These are phyloP conservation scores for Mercurialis annua DNA, from an alignment of 345 rosid genomes.

Conservation along the genomic window DNA sequence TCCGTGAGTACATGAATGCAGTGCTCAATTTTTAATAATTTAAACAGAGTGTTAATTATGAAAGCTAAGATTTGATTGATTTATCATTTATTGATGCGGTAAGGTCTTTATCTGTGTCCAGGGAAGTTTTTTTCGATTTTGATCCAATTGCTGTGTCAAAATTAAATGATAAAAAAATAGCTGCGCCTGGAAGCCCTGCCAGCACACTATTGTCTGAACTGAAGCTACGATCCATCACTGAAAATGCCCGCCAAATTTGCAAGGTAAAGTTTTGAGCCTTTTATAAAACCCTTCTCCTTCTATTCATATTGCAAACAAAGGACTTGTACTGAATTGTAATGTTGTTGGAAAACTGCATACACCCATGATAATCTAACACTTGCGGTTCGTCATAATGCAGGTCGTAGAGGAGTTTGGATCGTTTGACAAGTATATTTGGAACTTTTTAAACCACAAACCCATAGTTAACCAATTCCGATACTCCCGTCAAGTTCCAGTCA, in stretches of 20 bases:
- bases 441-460: constrained; percentile 75
- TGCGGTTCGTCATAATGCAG: constrained; percentile 49
- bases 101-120: constrained; percentile 22
- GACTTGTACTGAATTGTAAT: too few relatives aligned
- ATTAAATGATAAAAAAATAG: constrained; percentile 65
- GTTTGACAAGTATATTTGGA: constrained; percentile 73
- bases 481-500: constrained; percentile 78
- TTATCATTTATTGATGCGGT: neutral
- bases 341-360: too few relatives aligned
- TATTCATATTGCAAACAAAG: neutral
- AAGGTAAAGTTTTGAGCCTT: constrained; percentile 41
- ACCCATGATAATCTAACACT: constrained; percentile 26
- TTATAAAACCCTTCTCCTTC: constrained; percentile 1
- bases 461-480: constrained; percentile 65
- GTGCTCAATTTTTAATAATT: neutral
- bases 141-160: constrained; percentile 61
- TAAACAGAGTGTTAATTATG: neutral
- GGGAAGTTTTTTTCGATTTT: constrained; percentile 72
- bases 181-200: constrained; percentile 49
- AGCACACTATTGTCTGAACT: constrained; percentile 58
- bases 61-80: too few relatives aligned
- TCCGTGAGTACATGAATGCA: neutral
- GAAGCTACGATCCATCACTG: constrained; percentile 60
- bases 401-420: constrained; percentile 73
- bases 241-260: constrained; percentile 67